Conservation (phyloP, 2,329 filamentous ascomycete genomes). For the Macroventuria anomochaeta region DNA sequence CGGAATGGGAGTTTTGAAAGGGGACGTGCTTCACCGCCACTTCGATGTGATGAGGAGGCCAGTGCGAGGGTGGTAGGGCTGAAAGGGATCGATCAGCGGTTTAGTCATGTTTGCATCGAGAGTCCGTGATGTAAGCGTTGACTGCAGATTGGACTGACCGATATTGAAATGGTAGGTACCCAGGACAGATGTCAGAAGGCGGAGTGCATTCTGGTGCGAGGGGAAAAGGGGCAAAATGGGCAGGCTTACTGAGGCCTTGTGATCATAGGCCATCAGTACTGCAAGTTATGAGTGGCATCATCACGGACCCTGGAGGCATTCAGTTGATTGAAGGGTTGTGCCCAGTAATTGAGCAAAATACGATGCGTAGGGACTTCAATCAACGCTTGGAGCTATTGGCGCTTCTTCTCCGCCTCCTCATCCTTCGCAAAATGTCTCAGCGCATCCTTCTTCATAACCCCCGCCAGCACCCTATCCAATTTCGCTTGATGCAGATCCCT, state of each 20-base stretch:
- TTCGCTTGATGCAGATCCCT: slow-evolving; percentile 18
- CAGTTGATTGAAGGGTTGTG: too few species aligned
- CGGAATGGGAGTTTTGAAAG: neutral
- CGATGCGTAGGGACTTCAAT: neutral
- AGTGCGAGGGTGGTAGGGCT: neutral
- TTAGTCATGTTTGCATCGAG: neutral
- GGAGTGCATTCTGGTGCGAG: too few species aligned
- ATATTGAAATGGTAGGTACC: too few species aligned
- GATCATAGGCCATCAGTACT: too few species aligned
- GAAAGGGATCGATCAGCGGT: neutral
- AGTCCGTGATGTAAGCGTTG: neutral
- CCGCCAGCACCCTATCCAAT: slow-evolving; percentile 21
- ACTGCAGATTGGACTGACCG: too few species aligned
- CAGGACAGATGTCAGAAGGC: too few species aligned
- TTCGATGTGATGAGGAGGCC: neutral
- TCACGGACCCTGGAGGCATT: too few species aligned
- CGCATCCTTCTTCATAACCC: slow-evolving; percentile 23
- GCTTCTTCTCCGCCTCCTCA: slow-evolving; percentile 5
- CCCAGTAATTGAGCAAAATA: neutral
- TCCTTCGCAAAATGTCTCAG: slow-evolving; percentile 16
- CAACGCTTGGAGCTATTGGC: neutral
- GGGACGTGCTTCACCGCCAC: slow-evolving; percentile 3
- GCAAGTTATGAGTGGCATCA: too few species aligned
- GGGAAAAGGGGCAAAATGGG: too few species aligned
- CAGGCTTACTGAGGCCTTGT: too few species aligned